Evolutionary conservation across 768 basidiomycete species (phyloP).

Genomic region (Serendipita sp.): DNA sequence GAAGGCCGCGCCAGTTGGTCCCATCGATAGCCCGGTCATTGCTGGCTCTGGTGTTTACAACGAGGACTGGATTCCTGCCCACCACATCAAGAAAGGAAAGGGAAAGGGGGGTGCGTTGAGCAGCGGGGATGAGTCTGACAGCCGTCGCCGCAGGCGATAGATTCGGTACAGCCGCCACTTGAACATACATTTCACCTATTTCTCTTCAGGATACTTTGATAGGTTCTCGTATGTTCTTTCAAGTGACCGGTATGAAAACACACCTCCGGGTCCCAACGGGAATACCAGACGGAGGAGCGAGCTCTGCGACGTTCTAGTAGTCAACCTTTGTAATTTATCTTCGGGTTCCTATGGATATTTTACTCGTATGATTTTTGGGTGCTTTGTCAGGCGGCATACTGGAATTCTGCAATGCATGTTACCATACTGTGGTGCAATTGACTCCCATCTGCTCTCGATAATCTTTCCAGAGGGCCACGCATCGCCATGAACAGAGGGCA

Average conservation of each 20-base stretch:
- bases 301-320: too few relatives aligned
- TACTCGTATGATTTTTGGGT: not conserved
- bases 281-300: too few relatives aligned
- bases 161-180: too few relatives aligned
- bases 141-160: not conserved
- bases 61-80: slow-evolving; percentile 88
- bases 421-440: not conserved
- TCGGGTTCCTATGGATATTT: not conserved
- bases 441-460: not conserved
- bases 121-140: slow-evolving; percentile 38
- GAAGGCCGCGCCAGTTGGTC: slow-evolving; percentile 37
- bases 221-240: too few relatives aligned
- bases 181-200: too few relatives aligned
- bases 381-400: not conserved
- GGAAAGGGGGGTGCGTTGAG: slow-evolving; percentile 28
- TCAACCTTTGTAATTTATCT: too few relatives aligned
- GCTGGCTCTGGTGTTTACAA: slow-evolving; percentile 56
- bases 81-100: slow-evolving; percentile 59
- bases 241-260: too few relatives aligned
- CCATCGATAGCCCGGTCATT: slow-evolving; percentile 30
- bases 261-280: too few relatives aligned
- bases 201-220: too few relatives aligned
- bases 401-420: too few relatives aligned
- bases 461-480: not conserved
- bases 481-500: not conserved